Evolutionary conservation across 768 basidiomycete genomes (phyloP).

Genomic region (Rhodocollybia butyracea): DNA sequence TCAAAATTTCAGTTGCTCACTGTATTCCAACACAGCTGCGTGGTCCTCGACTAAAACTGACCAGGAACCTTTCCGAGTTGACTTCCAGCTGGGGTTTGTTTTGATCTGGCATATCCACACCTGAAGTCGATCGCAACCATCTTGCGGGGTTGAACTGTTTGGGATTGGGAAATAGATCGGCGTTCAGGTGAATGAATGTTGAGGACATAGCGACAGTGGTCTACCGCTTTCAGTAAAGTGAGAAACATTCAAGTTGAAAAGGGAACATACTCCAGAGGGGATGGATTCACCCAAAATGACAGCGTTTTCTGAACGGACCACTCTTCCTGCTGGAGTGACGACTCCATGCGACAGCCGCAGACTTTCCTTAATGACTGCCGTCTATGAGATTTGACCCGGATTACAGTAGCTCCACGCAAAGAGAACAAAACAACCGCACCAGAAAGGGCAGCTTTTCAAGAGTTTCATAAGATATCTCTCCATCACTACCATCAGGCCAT

Average conservation of each 20-base stretch:
- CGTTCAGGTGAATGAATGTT: conserved; percentile 18
- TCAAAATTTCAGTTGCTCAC: conserved; percentile 6
- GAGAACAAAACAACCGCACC: conserved; percentile 8
- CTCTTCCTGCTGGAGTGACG: conserved; percentile 12
- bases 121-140: conserved; percentile 14
- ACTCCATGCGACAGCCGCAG: conserved; percentile 21
- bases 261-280: conserved; percentile 21
- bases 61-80: conserved; percentile 20
- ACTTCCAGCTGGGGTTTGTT: not conserved
- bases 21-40: conserved; percentile 23
- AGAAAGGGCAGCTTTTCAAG: conserved; percentile 25
- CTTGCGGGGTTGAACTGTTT: conserved; percentile 19
- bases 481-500: conserved; percentile 19
- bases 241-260: not conserved
- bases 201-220: conserved; percentile 20
- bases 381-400: conserved; percentile 9
- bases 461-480: conserved; percentile 15
- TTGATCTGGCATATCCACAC: not conserved
- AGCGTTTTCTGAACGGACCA: conserved; percentile 18
- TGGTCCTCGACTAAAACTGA: conserved; percentile 22
- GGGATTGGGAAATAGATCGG: conserved; percentile 19
- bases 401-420: not conserved
- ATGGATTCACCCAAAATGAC: conserved; percentile 16
- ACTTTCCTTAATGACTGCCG: conserved; percentile 23
- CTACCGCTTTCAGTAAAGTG: conserved; percentile 6